Evolutionary conservation across 305 asterid genomes (phyloP).

Genomic region (Salvia sclarea): DNA sequence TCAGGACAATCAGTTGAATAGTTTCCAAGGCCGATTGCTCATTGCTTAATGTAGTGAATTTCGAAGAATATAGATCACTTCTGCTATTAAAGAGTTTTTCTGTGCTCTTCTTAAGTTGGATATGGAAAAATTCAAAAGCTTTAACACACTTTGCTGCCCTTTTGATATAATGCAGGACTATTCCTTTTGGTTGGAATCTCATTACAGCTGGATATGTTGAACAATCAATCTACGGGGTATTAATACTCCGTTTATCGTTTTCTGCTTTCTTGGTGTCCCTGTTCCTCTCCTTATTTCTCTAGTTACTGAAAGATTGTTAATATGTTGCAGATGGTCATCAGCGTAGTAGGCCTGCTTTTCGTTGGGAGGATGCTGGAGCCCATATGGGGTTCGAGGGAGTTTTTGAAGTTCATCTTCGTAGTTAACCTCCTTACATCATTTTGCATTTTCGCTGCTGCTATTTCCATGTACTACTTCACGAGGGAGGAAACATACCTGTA

Average conservation of each 20-base stretch:
- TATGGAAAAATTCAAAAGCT: not conserved
- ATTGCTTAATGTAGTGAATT: not conserved
- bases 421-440: conserved; percentile 83
- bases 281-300: not conserved
- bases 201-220: conserved; percentile 87
- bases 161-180: conserved; percentile 61
- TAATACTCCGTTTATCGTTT: too few relatives aligned
- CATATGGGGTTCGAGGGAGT: conserved; percentile 92
- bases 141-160: conserved; percentile 18
- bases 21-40: not conserved
- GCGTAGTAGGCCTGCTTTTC: conserved; percentile 77
- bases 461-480: conserved; percentile 77
- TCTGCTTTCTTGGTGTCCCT: conserved; percentile 15
- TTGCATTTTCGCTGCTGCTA: conserved; percentile 77
- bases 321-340: conserved; percentile 67
- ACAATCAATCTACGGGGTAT: conserved; percentile 84
- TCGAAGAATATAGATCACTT: conserved; percentile 1
- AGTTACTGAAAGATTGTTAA: not conserved
- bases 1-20: not conserved
- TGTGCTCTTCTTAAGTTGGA: not conserved
- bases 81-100: conserved; percentile 2
- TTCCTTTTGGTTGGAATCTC: conserved; percentile 98
- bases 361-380: conserved; percentile 92
- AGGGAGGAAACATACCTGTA: conserved; percentile 80
- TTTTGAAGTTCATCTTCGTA: conserved; percentile 81